Percentiles rank a stretch among this genome's conserved stretches.
phyloP scores from a whole-genome alignment of 441 rosid genomes.

The Erodium moschatum region DNA sequence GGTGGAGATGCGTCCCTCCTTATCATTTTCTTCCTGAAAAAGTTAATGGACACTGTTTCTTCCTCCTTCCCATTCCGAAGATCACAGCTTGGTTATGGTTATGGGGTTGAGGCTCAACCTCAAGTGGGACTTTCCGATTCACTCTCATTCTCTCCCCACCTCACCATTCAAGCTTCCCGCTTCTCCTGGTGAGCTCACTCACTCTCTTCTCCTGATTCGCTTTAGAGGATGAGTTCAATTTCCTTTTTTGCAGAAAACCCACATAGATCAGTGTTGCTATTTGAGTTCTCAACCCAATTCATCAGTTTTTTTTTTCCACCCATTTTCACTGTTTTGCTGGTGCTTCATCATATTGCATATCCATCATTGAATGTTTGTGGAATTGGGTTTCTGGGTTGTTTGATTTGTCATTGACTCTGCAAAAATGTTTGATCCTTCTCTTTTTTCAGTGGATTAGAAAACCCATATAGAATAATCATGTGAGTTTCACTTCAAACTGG shows the following conservation, averaged over 20 bases:
- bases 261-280: neutral
- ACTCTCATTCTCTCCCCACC: slow-evolving; percentile 23
- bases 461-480: neutral
- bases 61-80: slow-evolving; percentile 2
- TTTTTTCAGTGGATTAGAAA: neutral
- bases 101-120: slow-evolving; percentile 37
- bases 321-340: neutral
- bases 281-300: neutral
- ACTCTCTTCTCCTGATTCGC: neutral
- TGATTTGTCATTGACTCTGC: neutral
- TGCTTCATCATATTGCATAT: neutral
- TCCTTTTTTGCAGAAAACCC: neutral
- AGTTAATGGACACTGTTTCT: neutral
- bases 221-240: neutral
- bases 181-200: slow-evolving; percentile 31
- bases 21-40: slow-evolving; percentile 8
- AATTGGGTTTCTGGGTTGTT: neutral
- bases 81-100: slow-evolving; percentile 19
- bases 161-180: slow-evolving; percentile 23
- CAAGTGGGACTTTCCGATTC: slow-evolving; percentile 32
- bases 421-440: neutral
- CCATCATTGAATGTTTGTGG: neutral
- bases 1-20: slow-evolving; percentile 32
- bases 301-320: neutral
- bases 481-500: neutral